Conservation (phyloP, 257 asterid genomes). For the Cordia subcordata region DNA sequence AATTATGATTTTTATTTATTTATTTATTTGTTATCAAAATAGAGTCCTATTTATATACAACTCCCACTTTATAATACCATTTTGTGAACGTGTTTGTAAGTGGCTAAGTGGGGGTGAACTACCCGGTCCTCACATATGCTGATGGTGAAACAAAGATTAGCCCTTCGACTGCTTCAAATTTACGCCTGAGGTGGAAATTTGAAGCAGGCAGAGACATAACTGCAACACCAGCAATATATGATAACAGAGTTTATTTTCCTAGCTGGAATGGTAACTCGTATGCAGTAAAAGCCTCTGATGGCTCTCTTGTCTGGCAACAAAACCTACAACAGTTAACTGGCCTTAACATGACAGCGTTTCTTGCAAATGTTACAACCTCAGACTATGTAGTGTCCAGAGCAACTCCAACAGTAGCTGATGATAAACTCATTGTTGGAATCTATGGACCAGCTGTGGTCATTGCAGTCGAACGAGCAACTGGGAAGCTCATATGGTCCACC, state of each 20-base stretch:
- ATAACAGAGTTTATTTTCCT: conserved; percentile 36
- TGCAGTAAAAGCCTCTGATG: conserved; percentile 40
- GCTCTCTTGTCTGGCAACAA: conserved; percentile 39
- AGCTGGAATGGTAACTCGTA: conserved; percentile 47
- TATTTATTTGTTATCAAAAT: too few species aligned
- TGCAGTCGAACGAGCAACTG: conserved; percentile 32
- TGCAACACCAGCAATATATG: conserved; percentile 34
- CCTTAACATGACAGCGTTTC: conserved; percentile 15
- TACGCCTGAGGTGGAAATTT: conserved; percentile 45
- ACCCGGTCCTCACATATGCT: too few species aligned
- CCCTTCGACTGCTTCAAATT: conserved; percentile 27
- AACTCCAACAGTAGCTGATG: conserved; percentile 43
- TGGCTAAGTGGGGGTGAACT: too few species aligned
- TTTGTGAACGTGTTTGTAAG: too few species aligned
- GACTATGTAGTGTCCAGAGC: conserved; percentile 29
- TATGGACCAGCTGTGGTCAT: conserved; percentile 47
- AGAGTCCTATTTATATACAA: too few species aligned
- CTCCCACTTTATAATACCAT: too few species aligned
- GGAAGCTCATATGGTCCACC: conserved; percentile 43
- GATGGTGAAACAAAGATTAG: conserved; percentile 31
- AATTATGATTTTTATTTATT: too few species aligned
- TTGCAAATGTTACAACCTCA: conserved; percentile 18
- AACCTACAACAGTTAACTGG: conserved; percentile 30
- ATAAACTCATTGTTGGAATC: conserved; percentile 32
- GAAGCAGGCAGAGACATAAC: conserved; percentile 31